Evolutionary conservation across 148 eudicot genomes (phyloP).

Genomic region (Simmondsia chinensis): DNA sequence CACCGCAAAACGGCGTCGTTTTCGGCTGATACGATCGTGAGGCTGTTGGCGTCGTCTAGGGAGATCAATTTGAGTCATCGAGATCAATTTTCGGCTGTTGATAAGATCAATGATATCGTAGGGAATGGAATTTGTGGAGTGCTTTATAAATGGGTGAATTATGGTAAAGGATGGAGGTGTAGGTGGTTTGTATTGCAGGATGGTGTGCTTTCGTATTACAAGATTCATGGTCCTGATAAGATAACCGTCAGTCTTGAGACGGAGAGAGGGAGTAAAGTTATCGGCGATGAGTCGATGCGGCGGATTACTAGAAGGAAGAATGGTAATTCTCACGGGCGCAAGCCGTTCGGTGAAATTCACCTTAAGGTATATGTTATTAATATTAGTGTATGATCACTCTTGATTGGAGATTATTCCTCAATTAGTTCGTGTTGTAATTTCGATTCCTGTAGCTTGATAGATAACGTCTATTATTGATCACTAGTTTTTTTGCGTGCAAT

Average conservation of each 20-base stretch:
- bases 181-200: slow-evolving; percentile 87
- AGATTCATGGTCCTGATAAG: slow-evolving; percentile 73
- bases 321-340: slow-evolving; percentile 16
- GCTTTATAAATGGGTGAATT: slow-evolving; percentile 84
- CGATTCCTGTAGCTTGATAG: too few relatives aligned
- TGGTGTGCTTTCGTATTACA: slow-evolving; percentile 75
- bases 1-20: slow-evolving; percentile 14
- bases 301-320: slow-evolving; percentile 22
- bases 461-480: too few relatives aligned
- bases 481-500: too few relatives aligned
- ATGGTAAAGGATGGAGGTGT: slow-evolving; percentile 84
- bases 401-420: too few relatives aligned
- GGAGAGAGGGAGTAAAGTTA: slow-evolving; percentile 46
- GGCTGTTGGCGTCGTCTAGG: background rate
- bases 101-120: slow-evolving; percentile 49
- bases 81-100: slow-evolving; percentile 13
- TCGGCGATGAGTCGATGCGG: slow-evolving; percentile 63
- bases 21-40: background rate
- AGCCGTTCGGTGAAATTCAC: slow-evolving; percentile 80
- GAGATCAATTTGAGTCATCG: slow-evolving; percentile 5
- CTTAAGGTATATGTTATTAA: slow-evolving; percentile 46
- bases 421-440: too few relatives aligned
- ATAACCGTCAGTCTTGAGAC: slow-evolving; percentile 35
- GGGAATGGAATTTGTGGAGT: slow-evolving; percentile 70
- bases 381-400: background rate